Base-by-base conservation (phyloP, 1,139 yeast genomes). In the Blastobotrys aristatus region DNA sequence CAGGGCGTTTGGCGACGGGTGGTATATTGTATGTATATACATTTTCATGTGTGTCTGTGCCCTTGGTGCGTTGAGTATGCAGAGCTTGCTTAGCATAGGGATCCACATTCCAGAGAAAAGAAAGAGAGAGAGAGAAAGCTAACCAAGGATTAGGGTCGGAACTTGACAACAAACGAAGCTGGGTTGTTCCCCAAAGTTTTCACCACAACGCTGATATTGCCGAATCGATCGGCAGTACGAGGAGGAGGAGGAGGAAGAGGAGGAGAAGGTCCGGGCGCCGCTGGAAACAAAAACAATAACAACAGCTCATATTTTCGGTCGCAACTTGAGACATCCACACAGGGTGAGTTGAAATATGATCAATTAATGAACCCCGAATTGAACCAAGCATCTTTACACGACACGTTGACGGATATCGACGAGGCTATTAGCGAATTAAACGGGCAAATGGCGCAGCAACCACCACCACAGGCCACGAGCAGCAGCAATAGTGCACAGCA, bases 1-100 rank as follows among this genome's bases (percentile, higher is more conserved):
- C 66, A 78, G 82, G 53, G 97, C 87, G 60, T 92, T 85, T 66
- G 85, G 87, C 57, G 99, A 92, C 65, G 97, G 97, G n/a, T 92
- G 99, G 99, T 92, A 83, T 61, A 77, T 77, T 55, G 74, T 61
- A 59, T 43, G 67, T 55, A 13, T n/a, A n/a, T n/a, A n/a, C n/a
- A n/a, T n/a, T n/a, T n/a, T n/a, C n/a, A n/a, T n/a, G n/a, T n/a
- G n/a, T n/a, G n/a, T n/a, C n/a, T n/a, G n/a, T n/a, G n/a, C n/a
- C n/a, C n/a, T n/a, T n/a, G n/a, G n/a, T n/a, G n/a, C n/a, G n/a
- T n/a, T 26, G 30, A 26, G n/a, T n/a, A n/a, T n/a, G n/a, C n/a
- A n/a, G n/a, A n/a, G n/a, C n/a, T n/a, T n/a, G n/a, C n/a, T n/a
- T n/a, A n/a, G n/a, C n/a, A n/a, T n/a, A n/a, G n/a, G n/a, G 11